Evolutionary conservation across 2,329 filamentous ascomycete genomes (phyloP).

Genomic region (Dactylonectria macrodidyma): DNA sequence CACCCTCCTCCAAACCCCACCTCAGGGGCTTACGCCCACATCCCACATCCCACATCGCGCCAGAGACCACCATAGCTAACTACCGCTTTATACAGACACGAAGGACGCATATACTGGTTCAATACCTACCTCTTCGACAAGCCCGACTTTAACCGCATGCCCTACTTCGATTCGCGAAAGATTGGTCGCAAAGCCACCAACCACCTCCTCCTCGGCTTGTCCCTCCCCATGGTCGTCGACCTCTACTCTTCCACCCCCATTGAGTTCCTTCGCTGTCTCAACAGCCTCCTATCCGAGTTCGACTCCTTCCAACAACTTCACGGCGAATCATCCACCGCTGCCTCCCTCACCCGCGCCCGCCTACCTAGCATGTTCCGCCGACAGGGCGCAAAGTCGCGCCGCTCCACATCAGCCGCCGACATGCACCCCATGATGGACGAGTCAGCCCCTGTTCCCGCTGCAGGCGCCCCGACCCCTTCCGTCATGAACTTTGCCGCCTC

Average conservation of each 20-base stretch:
- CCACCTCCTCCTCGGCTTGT: slow-evolving; percentile 92
- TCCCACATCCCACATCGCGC: background rate
- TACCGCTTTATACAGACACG: slow-evolving; percentile 73
- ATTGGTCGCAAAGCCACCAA: slow-evolving; percentile 93
- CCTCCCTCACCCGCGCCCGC: slow-evolving; percentile 81
- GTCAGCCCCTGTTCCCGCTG: slow-evolving; percentile 45
- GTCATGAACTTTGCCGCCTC: slow-evolving; percentile 72
- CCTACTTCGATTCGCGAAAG: slow-evolving; percentile 88
- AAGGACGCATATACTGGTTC: slow-evolving; percentile 97
- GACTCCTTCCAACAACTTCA: slow-evolving; percentile 93
- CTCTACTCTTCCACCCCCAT: slow-evolving; percentile 83
- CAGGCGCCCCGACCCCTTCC: slow-evolving; percentile 53
- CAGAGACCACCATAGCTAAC: background rate
- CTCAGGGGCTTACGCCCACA: background rate
- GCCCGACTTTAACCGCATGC: slow-evolving; percentile 82
- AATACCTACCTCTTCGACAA: slow-evolving; percentile 95
- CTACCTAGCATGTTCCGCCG: slow-evolving; percentile 89
- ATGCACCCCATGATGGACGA: slow-evolving; percentile 53
- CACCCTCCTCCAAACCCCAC: too few species aligned
- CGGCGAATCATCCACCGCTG: slow-evolving; percentile 80
- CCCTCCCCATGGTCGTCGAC: slow-evolving; percentile 90
- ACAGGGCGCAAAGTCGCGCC: slow-evolving; percentile 70
- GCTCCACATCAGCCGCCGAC: slow-evolving; percentile 65
- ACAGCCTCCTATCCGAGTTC: slow-evolving; percentile 90
- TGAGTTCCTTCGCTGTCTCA: slow-evolving; percentile 90